Evolutionary conservation across 352 stramenopile genomes (phyloP), one percentile per base, ranked within the genome.

Genomic region (Pythium monospermum): DNA sequence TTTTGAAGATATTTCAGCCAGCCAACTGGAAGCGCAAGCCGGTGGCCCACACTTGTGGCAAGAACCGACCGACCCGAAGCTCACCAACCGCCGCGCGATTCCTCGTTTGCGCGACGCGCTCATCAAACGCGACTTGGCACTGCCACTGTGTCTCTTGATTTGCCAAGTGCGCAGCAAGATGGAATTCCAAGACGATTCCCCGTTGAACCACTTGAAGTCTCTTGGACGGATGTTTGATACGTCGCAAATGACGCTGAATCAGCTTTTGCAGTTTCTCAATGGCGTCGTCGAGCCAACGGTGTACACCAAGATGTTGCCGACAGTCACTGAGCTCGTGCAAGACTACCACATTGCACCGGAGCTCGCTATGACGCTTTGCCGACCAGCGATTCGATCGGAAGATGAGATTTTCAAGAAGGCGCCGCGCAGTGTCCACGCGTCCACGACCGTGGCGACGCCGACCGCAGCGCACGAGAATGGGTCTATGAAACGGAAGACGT

Each of bases 81-180:
- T 91, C 19, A 88, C 83, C 52, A 94, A 94, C 57, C 78, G 83
- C 10, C 76, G 82, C 18, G 83, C 83, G 13, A 87, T 94, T 33
- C 81, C 81, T 1, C 77, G 77, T 3, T 56, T 94, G 15, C 79
- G 83, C n/a, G 82, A 94, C 53, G 83, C 83, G 38, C 57, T 94
- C 2, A 80, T 92, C 39, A 94, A 94, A 59, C 69, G 77, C 16
- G 65, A 90, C 38, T 50, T 94, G 35, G 83, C 80, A 1, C 61
- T 91, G 16, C 83, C 83, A 13, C 51, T 94, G 40, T 89, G 73
- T 31, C 65, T 92, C 2, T 27, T 92, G 10, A 94, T 94, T 47
- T 90, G 81, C 32, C 83, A 94, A 61, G 87, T 92, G 64, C 81
- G 83, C 37, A 85, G 77, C 52, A 78, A 76, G 35, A 94, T 94